Evolutionary conservation across 2,329 filamentous ascomycete genomes (phyloP).

Genomic region (Trichoderma sp.): DNA sequence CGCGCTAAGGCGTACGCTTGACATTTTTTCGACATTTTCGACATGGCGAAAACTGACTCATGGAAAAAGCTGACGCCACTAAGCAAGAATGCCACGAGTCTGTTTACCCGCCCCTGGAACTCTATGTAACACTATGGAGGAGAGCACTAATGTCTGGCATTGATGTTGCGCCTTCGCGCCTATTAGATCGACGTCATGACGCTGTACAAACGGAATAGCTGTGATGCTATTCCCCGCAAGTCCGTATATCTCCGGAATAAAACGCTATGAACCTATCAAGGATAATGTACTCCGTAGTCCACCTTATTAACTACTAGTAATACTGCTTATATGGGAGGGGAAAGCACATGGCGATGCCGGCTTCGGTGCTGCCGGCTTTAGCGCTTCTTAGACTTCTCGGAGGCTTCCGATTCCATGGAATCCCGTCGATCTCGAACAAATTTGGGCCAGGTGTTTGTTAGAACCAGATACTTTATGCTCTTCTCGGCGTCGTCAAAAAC

Average conservation of each 20-base stretch:
- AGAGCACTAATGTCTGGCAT: no score
- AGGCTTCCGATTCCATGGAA: conserved; percentile 27
- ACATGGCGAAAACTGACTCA: conserved; percentile 2
- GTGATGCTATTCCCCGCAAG: not conserved
- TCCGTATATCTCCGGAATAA: not conserved
- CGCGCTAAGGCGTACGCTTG: conserved; percentile 6
- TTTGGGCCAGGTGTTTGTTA: conserved; percentile 66
- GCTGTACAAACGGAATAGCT: not conserved
- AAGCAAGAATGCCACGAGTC: not conserved
- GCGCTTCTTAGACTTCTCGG: no score
- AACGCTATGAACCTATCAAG: not conserved
- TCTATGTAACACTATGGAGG: not conserved
- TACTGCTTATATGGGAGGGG: not conserved
- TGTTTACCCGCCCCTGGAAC: not conserved
- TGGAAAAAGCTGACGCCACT: not conserved
- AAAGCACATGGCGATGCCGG: conserved; percentile 9
- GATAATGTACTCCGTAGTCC: not conserved
- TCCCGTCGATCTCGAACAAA: conserved; percentile 43
- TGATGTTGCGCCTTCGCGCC: not conserved
- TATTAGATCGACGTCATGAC: not conserved
- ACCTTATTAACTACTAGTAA: not conserved
- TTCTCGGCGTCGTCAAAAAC: conserved; percentile 59
- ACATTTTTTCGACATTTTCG: conserved; percentile 14
- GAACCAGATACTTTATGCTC: conserved; percentile 63
- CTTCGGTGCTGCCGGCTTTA: conserved; percentile 12